Evolutionary conservation across 1,139 yeast species (phyloP), one percentile per base, ranked within the genome.

Genomic region (Suhomyces terraborum): DNA sequence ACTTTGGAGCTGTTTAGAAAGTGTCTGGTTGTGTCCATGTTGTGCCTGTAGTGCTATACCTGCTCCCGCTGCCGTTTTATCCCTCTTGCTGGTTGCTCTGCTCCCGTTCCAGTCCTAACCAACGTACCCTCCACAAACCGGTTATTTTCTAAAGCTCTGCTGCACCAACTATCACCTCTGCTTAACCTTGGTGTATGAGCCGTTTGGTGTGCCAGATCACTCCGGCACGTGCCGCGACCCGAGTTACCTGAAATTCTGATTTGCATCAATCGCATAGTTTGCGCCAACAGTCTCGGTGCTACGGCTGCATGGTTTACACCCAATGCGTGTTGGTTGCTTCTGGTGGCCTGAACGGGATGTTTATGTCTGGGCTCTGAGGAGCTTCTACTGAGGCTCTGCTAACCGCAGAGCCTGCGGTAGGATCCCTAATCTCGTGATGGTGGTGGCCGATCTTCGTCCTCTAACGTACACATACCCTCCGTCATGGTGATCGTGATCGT

Each of bases 211-310:
- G 16, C 23, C 23, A 8, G 27, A n/a, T 24, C 34, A 22, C 21
- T 8, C 24, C 34, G 32, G 35, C 40, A 36, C 35, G 32, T 36
- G 40, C 35, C 41, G 37, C 41, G 28, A 28, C 33, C 27, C 23
- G 24, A 20, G 37, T 24, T 38, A 28, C 41, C 33, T 38, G 41
- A 38, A 38, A 32, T 38, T 38, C 29, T 30, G 13, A 17, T 26
- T 34, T 32, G 37, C 37, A 21, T 26, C 25, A 12, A 14, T 14
- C 20, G 28, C 28, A 19, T 24, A 18, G 19, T 22, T 27, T 18
- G 29, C 27, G 37, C 28, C 32, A n/a, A 32, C 25, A 21, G 36
- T 31, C 16, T 25, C 16, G 12, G 16, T 34, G 30, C 30, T 22
- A 8, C 31, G 19, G 13, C 23, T 22, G 32, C 30, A 21, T 29